phyloP scores from a whole-genome alignment of 495 filamentous ascomycete genomes.

The Chaetomium cochliodes region DNA sequence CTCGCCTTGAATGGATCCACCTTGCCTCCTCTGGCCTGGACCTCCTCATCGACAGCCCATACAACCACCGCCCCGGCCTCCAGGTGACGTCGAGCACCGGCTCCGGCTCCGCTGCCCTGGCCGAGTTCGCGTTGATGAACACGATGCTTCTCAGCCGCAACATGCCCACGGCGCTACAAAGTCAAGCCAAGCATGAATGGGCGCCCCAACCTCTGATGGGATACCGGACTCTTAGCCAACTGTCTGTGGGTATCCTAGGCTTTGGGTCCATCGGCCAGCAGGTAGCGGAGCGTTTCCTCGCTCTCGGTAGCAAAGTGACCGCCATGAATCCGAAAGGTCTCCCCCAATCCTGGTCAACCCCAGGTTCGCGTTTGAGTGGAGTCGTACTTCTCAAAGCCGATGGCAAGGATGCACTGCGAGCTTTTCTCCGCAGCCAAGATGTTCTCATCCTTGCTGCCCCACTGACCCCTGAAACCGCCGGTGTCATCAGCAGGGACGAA shows the following conservation, averaged over 20 bases:
- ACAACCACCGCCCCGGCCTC: conserved; percentile 5
- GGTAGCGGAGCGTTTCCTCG: conserved; percentile 4
- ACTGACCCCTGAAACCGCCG: neutral
- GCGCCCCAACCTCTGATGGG: neutral
- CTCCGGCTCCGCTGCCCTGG: neutral
- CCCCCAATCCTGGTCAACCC: neutral
- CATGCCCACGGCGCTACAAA: neutral
- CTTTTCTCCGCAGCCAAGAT: neutral
- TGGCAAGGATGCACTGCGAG: neutral
- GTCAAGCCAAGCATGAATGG: conserved; percentile 1
- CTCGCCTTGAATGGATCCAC: conserved; percentile 6
- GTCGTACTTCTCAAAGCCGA: neutral
- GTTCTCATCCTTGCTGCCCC: conserved; percentile 6
- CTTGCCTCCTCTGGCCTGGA: conserved; percentile 1
- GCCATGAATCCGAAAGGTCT: conserved; percentile 9
- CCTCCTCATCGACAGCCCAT: neutral
- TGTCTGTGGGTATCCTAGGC: conserved; percentile 8
- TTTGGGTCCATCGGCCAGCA: conserved; percentile 9
- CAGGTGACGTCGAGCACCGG: conserved; percentile 9
- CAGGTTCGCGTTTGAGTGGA: neutral
- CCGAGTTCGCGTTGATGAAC: conserved; percentile 13
- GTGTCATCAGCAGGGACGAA: neutral
- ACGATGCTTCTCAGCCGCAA: conserved; percentile 3
- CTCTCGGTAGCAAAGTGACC: neutral
- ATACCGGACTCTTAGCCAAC: conserved; percentile 1